Evolutionary conservation across 2,329 filamentous ascomycete genomes (phyloP).

Genomic region (Huntiella savannae): DNA sequence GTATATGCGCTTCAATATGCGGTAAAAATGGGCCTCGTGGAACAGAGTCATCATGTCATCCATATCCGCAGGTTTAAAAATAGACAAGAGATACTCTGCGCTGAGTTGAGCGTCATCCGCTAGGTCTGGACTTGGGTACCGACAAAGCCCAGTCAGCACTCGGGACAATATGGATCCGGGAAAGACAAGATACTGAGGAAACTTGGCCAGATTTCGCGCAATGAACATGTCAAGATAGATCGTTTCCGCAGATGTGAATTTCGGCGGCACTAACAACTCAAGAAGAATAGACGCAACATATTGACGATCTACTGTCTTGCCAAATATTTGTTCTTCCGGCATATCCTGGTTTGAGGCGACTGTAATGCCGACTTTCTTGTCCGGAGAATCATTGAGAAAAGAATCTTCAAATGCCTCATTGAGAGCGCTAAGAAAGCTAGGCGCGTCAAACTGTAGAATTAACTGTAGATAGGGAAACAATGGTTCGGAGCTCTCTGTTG

Average conservation of each 20-base stretch:
- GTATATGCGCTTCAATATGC: conserved; percentile 81
- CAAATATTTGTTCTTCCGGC: conserved; percentile 46
- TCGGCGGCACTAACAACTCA: conserved; percentile 65
- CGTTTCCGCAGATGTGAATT: conserved; percentile 63
- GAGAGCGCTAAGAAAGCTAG: conserved; percentile 82
- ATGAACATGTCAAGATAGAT: conserved; percentile 98
- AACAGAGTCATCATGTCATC: conserved; percentile 58
- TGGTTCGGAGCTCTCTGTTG: conserved; percentile 38
- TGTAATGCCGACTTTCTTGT: conserved; percentile 37
- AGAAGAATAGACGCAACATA: conserved; percentile 81
- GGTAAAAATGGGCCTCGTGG: conserved; percentile 63
- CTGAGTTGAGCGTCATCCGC: conserved; percentile 94
- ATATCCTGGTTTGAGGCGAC: conserved; percentile 25
- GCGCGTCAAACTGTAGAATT: conserved; percentile 72
- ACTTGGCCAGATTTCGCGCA: conserved; percentile 86
- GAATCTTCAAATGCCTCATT: conserved; percentile 95
- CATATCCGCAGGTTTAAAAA: conserved; percentile 78
- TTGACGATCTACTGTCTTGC: conserved; percentile 66
- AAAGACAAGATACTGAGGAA: conserved; percentile 83
- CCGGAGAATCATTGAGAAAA: conserved; percentile 67
- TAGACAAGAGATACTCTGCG: conserved; percentile 80
- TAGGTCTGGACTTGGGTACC: conserved; percentile 61
- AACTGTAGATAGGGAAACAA: conserved; percentile 72
- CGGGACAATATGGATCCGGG: conserved; percentile 70
- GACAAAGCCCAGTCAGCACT: conserved; percentile 65